Base-by-base conservation (phyloP, 306 rosid species). In the Vigna reflexopilosa region DNA sequence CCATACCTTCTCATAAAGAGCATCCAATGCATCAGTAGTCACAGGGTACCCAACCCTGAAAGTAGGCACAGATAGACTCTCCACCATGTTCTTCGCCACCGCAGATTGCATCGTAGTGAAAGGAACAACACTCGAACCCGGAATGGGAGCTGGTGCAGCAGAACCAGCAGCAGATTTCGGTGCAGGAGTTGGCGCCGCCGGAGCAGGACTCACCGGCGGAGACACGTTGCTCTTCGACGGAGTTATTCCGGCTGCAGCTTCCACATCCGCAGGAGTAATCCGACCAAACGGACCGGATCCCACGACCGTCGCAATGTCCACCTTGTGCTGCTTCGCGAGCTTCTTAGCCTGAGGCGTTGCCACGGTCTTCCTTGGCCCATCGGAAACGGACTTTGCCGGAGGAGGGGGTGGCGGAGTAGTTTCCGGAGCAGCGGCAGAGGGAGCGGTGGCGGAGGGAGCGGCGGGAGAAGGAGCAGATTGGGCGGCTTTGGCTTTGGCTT, bases 21-120 rank as follows among this genome's bases (percentile, higher is more conserved):
- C 88, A 74, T 90, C 97, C 3, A 92, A 80, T 11, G 95, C 97
- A 40, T 92, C 91, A 5, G 91, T 92, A 67, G 73, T 80, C 59
- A 92, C 87, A 1, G 97, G 93, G 80, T 92, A 92, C 24, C 97
- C 96, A 20, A 92, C 96, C 17, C 93, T 89, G 89, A 92, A 92
- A 12, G 96, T 90, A 7, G 97, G 97, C 77, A 93, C 92, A 10
- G 87, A 83, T 40, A 93, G 96, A 77, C 96, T 93, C 26, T 87
- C 97, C 80, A 93, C n/a, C 97, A 93, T 93, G 78, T 90, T 93
- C 87, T 90, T 93, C 13, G 96, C 80, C 13, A 93, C 96, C 2
- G 93, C 93, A 1, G 90, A 86, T 82, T 93, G 97, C 97, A 93
- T 90, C 16, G 97, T 86, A 5, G 97, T 90, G 81, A 93, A 90